Evolutionary conservation across 148 eudicot species (phyloP), one percentile per base, ranked within the genome.

Genomic region (Talinum fruticosum): DNA sequence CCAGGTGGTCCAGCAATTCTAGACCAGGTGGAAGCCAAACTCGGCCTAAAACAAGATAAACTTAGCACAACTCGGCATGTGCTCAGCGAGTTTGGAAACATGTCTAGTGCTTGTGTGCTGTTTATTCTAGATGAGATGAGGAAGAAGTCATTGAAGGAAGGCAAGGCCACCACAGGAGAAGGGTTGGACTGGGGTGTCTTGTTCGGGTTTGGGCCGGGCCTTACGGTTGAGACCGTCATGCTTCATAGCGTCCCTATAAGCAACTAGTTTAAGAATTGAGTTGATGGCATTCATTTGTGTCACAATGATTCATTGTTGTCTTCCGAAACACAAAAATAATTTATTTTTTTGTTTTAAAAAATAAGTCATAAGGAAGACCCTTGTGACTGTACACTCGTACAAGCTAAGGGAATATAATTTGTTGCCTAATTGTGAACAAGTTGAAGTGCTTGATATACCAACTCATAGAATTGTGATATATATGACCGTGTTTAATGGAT

Each of bases 141-240:
- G 68, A 65, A 65, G 68, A 65, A 30, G 35, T 65, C 68, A 14
- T 30, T 65, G 18, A 30, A 65, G 23, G 68, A 65, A 28, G 35
- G 68, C 18, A 29, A 65, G 19, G 33, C 68, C 15, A 65, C 68
- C 35, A 65, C 68, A 13, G 68, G 68, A 26, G 68, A 65, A 29
- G 68, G 68, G 33, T 30, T 65, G 4, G 68, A 65, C 6, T 65
- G 68, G 68, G 68, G 68, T 15, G 68, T 65, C 34, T 65, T 65
- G 36, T 65, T 65, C 68, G 68, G 68, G 68, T 65, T 65, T 14
- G 68, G 68, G 35, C 68, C 68, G 5, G 68, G 68, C 68, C 68
- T 65, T 13, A 65, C 68, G 4, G 68, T 65, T 14, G 68, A 65
- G 35, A 65, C 68, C 19, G 68, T 65, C 4, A 30, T 65, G 34